Percentiles rank a stretch among this genome's conserved stretches.
These are phyloP conservation scores for Myotisia sp. DNA, from an alignment of 2,329 filamentous ascomycete genomes.

Conservation along the genomic window DNA sequence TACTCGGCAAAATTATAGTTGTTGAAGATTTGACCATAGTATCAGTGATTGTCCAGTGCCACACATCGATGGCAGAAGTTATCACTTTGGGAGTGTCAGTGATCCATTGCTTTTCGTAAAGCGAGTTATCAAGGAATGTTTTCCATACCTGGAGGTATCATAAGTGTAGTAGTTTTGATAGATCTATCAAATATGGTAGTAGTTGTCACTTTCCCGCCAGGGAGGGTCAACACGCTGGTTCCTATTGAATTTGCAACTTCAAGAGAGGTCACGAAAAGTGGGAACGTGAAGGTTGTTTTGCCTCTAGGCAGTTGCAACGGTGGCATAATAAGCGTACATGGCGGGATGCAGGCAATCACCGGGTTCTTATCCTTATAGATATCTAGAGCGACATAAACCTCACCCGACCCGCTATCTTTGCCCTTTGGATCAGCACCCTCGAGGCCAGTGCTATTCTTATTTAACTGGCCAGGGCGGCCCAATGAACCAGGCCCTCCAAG, in stretches of 20 bases:
- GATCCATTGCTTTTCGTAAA: background rate
- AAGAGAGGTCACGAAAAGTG: slow-evolving; percentile 11
- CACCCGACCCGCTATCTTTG: slow-evolving; percentile 9
- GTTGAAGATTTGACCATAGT: background rate
- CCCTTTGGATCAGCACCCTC: slow-evolving; percentile 8
- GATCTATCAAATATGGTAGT: slow-evolving; percentile 5
- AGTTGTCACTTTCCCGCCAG: slow-evolving; percentile 9
- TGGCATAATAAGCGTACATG: slow-evolving; percentile 14
- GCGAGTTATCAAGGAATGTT: background rate
- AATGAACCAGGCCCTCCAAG: slow-evolving; percentile 8
- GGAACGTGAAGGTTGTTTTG: slow-evolving; percentile 12
- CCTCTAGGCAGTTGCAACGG: slow-evolving; percentile 5
- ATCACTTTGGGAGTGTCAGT: background rate
- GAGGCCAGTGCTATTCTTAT: background rate
- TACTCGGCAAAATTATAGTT: slow-evolving; percentile 1
- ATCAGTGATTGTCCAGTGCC: slow-evolving; percentile 5
- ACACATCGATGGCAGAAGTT: slow-evolving; percentile 5
- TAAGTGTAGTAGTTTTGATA: slow-evolving; percentile 2
- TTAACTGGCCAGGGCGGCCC: slow-evolving; percentile 4
- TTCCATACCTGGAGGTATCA: slow-evolving; percentile 4
- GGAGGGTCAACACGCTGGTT: slow-evolving; percentile 5
- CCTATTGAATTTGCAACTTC: slow-evolving; percentile 11
- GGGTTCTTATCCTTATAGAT: slow-evolving; percentile 10
- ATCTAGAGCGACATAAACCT: slow-evolving; percentile 12
- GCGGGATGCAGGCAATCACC: slow-evolving; percentile 11